Percentiles rank a stretch among this genome's conserved stretches.
Evolutionary conservation across 1,284 basidiomycete genomes (phyloP).

Genomic region (Ganoderma meredithae): DNA sequence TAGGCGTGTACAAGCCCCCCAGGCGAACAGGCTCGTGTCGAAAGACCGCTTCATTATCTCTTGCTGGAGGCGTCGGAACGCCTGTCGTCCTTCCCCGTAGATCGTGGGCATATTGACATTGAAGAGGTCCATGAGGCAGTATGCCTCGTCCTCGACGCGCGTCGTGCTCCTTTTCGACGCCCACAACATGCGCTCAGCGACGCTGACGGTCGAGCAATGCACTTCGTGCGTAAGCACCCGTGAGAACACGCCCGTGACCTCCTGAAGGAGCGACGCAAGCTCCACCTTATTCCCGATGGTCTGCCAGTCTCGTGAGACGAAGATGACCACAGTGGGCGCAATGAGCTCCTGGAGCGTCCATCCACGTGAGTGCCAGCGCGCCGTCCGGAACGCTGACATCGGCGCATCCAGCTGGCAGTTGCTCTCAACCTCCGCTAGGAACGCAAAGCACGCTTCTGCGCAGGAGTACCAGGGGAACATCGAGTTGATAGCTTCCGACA

Average conservation of each 20-base stretch:
- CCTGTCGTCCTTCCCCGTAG: conserved; percentile 12
- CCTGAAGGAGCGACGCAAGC: not conserved
- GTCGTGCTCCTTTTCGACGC: conserved; percentile 10
- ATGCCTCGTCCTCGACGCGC: conserved; percentile 10
- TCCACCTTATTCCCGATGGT: conserved; percentile 12
- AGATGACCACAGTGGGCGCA: conserved; percentile 20
- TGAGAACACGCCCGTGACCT: not conserved
- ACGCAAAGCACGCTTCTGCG: conserved; percentile 21
- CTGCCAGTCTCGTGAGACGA: conserved; percentile 21
- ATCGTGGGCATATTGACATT: conserved; percentile 12
- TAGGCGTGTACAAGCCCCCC: not conserved
- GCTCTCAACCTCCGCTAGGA: conserved; percentile 20
- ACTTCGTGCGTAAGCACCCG: not conserved
- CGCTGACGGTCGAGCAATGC: not conserved
- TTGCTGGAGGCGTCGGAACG: conserved; percentile 10
- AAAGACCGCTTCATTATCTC: conserved; percentile 15
- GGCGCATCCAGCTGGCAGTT: too few species aligned
- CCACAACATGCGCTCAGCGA: conserved; percentile 23
- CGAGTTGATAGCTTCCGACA: conserved; percentile 25
- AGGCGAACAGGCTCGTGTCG: conserved; percentile 11
- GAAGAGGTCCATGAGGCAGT: conserved; percentile 11
- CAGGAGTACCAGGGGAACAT: conserved; percentile 21
- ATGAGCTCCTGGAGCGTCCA: conserved; percentile 28
- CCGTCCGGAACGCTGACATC: conserved; percentile 10
- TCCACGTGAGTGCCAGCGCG: conserved; percentile 24